Evolutionary conservation across 2,329 filamentous ascomycete species (phyloP), one percentile per base, ranked within the genome.

Genomic region (Exophiala lecanii-corni): DNA sequence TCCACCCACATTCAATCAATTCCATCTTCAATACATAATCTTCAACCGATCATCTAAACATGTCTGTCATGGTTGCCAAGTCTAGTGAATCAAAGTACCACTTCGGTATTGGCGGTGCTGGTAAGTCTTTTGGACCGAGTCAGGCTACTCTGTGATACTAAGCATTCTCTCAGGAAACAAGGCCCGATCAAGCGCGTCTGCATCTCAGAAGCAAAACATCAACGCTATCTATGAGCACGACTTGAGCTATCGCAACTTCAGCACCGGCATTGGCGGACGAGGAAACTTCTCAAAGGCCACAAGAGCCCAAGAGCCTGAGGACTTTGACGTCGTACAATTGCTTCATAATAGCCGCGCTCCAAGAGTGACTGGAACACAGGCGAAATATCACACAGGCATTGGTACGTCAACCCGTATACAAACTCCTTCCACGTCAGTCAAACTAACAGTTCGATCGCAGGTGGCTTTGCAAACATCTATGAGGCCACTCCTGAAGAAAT

Each of bases 341-440:
- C 81, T 81, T 34, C 89, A 96, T 65, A 91, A 96, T 57, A 86
- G 95, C 48, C 79, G 82, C 45, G 78, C 79, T 6, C 59, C 60
- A 13, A 46, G 40, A 7, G 48, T 56, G 10, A 41, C 41, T 15
- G 59, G 67, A 23, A 55, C 64, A 17, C 62, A 68, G 43, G 60
- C 56, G 9, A 57, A 61, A 17, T 60, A 66, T 54, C 63, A 67
- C 43, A 67, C 61, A 3, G 68, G 67, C 45, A 55, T 67, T 63
- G 62, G 67, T 70, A 65, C 43, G 60, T 43, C 36, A n/a, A n/a
- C n/a, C n/a, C n/a, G n/a, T n/a, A n/a, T n/a, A n/a, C n/a, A n/a
- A n/a, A n/a, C n/a, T n/a, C n/a, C n/a, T n/a, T n/a, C n/a, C n/a
- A n/a, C n/a, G n/a, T n/a, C n/a, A n/a, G n/a, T n/a, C n/a, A n/a